These are phyloP conservation scores for Trifolium repens DNA, from an alignment of 306 rosid genomes.

Conservation along the genomic window DNA sequence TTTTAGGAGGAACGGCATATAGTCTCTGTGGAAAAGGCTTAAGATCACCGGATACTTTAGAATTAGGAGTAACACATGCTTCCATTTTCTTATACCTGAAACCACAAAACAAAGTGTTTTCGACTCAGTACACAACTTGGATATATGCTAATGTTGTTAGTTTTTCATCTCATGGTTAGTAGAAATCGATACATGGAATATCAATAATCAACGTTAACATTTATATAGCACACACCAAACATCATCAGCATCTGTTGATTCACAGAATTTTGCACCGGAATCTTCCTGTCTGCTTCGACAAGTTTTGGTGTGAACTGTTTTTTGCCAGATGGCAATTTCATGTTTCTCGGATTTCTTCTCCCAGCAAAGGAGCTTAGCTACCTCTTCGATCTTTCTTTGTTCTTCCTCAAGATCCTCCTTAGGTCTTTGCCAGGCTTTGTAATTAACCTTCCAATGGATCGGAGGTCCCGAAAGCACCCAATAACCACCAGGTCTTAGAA, in stretches of 20 bases:
- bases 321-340: slow-evolving; percentile 90
- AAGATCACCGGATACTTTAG: slow-evolving; percentile 57
- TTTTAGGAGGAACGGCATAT: slow-evolving; percentile 79
- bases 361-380: slow-evolving; percentile 95
- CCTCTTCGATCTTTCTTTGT: slow-evolving; percentile 79
- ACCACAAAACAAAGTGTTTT: slow-evolving; percentile 38
- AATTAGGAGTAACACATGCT: slow-evolving; percentile 69
- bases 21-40: slow-evolving; percentile 84
- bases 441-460: slow-evolving; percentile 83
- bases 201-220: slow-evolving; percentile 16
- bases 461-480: slow-evolving; percentile 99
- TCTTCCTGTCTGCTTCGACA: slow-evolving; percentile 72
- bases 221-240: slow-evolving; percentile 65
- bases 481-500: slow-evolving; percentile 98
- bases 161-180: neutral
- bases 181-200: slow-evolving; percentile 28
- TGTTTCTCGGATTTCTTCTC: slow-evolving; percentile 81
- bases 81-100: slow-evolving; percentile 94
- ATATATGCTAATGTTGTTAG: no score
- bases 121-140: neutral
- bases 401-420: slow-evolving; percentile 86
- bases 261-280: slow-evolving; percentile 63
- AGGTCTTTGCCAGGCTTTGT: slow-evolving; percentile 87
- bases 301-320: slow-evolving; percentile 69
- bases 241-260: slow-evolving; percentile 61